Evolutionary conservation across 2,329 filamentous ascomycete species (phyloP).

Genomic region (Parasarocladium wereldwijsianum): DNA sequence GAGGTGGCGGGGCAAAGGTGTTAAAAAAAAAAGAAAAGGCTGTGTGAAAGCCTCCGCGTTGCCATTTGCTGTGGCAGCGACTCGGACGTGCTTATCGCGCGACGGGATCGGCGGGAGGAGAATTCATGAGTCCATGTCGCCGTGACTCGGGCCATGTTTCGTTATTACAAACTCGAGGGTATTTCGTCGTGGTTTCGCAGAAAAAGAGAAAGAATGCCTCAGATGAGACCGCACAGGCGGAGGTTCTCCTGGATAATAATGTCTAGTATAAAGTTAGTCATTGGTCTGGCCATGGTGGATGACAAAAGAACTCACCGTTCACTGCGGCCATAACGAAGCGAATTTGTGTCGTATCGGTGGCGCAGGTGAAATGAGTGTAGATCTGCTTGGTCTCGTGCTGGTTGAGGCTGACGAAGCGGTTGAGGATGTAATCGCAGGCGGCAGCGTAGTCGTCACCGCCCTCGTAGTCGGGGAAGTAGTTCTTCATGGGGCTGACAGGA

Average conservation of each 20-base stretch:
- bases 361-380: slow-evolving; percentile 98
- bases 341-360: slow-evolving; percentile 97
- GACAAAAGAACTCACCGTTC: slow-evolving; percentile 54
- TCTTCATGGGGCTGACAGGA: slow-evolving; percentile 68
- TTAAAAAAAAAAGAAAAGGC: no score
- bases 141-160: slow-evolving; percentile 21
- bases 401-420: slow-evolving; percentile 95
- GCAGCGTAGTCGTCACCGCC: slow-evolving; percentile 90
- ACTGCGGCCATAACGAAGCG: slow-evolving; percentile 99
- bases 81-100: no score
- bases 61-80: no score
- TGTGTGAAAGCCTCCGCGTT: no score
- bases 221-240: slow-evolving; percentile 91
- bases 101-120: no score
- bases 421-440: slow-evolving; percentile 97
- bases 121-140: slow-evolving; percentile 23
- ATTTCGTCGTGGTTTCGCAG: slow-evolving; percentile 21
- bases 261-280: slow-evolving; percentile 46
- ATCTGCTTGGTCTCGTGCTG: slow-evolving; percentile 99
- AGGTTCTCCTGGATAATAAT: slow-evolving; percentile 99
- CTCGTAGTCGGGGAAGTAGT: slow-evolving; percentile 85
- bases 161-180: slow-evolving; percentile 26
- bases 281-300: not conserved
- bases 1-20: no score
- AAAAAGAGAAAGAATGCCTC: slow-evolving; percentile 30